A percentile compares a stretch with the other conserved stretches of the same genome.
Conservation (phyloP, 345 rosid species). For the Hibiscus trionum region DNA sequence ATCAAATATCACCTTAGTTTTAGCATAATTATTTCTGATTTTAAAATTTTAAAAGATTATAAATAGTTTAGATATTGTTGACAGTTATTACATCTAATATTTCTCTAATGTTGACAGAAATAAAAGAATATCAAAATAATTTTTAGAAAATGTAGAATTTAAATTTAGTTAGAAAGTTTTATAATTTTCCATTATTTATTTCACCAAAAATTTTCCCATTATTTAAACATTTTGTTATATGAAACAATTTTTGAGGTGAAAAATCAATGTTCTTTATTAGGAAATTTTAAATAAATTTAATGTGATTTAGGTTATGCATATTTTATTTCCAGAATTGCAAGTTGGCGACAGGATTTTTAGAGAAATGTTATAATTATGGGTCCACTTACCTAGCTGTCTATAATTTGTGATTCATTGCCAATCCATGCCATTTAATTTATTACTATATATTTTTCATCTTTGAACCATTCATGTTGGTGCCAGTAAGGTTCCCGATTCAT, state of each 20-base stretch:
- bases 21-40: too few relatives aligned
- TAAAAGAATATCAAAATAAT: too few relatives aligned
- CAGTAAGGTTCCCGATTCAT: not conserved
- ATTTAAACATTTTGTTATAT: too few relatives aligned
- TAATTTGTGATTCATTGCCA: not conserved
- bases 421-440: not conserved
- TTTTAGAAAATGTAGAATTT: too few relatives aligned
- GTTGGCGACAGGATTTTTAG: not conserved
- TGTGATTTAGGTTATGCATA: not conserved
- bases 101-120: too few relatives aligned
- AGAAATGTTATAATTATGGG: not conserved
- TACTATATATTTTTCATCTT: constrained; percentile 7
- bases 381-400: not conserved
- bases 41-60: too few relatives aligned
- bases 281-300: not conserved
- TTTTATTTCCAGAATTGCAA: not conserved
- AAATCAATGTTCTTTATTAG: not conserved
- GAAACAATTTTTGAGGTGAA: not conserved
- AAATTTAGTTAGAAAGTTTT: too few relatives aligned
- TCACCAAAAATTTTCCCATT: too few relatives aligned
- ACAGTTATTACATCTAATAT: too few relatives aligned
- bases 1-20: too few relatives aligned
- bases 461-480: not conserved
- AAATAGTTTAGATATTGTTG: too few relatives aligned
- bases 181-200: too few relatives aligned